Evolutionary conservation across 306 rosid species (phyloP).

Genomic region (Medicago truncatula): DNA sequence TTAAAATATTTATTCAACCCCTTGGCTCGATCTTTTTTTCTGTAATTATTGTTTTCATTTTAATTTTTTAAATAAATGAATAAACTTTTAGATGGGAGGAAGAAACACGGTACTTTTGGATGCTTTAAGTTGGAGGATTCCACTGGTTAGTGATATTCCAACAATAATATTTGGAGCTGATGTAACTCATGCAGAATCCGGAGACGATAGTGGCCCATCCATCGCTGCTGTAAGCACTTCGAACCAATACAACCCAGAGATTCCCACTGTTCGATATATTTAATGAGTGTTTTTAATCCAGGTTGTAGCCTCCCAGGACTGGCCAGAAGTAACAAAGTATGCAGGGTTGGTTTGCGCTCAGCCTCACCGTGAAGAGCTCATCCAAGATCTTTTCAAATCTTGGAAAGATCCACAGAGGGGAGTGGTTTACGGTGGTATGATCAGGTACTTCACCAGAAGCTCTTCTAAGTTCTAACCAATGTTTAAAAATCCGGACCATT

Average conservation of each 20-base stretch:
- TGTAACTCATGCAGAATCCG: conserved; percentile 78
- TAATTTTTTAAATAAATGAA: not conserved
- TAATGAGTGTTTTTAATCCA: conserved; percentile 37
- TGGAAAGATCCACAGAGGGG: conserved; percentile 80
- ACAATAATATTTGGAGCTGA: conserved; percentile 57
- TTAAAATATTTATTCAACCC: not conserved
- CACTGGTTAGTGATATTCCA: conserved; percentile 77
- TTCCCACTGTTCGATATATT: conserved; percentile 12
- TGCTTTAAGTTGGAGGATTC: conserved; percentile 68
- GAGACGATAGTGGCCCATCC: conserved; percentile 74
- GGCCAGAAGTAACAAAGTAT: conserved; percentile 88
- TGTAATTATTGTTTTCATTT: conserved; percentile 7
- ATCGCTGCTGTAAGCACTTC: conserved; percentile 69
- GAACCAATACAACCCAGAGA: not conserved
- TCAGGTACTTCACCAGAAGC: conserved; percentile 54
- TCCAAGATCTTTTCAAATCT: conserved; percentile 71
- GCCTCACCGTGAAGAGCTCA: conserved; percentile 76
- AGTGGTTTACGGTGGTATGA: conserved; percentile 69
- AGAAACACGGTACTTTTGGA: conserved; percentile 73
- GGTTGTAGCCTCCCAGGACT: conserved; percentile 88
- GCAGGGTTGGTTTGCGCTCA: conserved; percentile 84
- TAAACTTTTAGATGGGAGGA: conserved; percentile 59
- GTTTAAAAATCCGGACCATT: not conserved
- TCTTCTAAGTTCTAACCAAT: not conserved
- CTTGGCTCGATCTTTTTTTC: not conserved